Evolutionary conservation across 2,329 filamentous ascomycete genomes (phyloP), one percentile per base, ranked within the genome.

Genomic region (Claviceps digitariae): DNA sequence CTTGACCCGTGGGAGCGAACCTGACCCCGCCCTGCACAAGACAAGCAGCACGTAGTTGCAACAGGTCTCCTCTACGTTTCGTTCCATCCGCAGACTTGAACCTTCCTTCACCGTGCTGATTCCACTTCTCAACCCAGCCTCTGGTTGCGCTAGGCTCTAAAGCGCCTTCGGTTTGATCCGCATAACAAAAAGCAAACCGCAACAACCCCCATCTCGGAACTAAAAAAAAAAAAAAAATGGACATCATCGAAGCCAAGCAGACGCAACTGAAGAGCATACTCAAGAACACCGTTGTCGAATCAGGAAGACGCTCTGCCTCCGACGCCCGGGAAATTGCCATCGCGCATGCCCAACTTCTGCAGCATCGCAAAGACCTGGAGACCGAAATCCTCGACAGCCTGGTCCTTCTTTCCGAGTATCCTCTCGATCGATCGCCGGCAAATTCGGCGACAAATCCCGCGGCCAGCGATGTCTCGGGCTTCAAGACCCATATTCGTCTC

Each of bases 291-390:
- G 34, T 36, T 13, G n/a, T 62, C 45, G 58, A 58, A 27, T 53
- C 59, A 15, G 54, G 50, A 50, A 43, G 59, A 44, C 55, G 66
- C 41, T 61, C 64, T 50, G 56, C 62, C 41, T 55, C 57, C 29
- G 72, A 72, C 62, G 75, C 72, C 53, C 74, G 72, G 55, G 78
- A 84, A 55, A 77, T 88, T 53, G 91, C 90, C 50, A 71, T 93
- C 55, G 81, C 89, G 62, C 90, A 96, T 72, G 91, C 91, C 44
- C 78, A 78, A 59, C 80, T 88, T 52, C 82, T 96, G 51, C 86
- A 95, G 68, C 77, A 87, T 60, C 87, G 86, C 63, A 94, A 91
- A 67, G 81, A 86, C 49, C 76, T 87, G 58, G 85, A 95, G 69
- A 72, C 79, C 41, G 71, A 82, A 57, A 91, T 96, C 58, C 75